Base-by-base conservation (phyloP, 2,329 filamentous ascomycete genomes). In the Acephala macrosclerotiorum region DNA sequence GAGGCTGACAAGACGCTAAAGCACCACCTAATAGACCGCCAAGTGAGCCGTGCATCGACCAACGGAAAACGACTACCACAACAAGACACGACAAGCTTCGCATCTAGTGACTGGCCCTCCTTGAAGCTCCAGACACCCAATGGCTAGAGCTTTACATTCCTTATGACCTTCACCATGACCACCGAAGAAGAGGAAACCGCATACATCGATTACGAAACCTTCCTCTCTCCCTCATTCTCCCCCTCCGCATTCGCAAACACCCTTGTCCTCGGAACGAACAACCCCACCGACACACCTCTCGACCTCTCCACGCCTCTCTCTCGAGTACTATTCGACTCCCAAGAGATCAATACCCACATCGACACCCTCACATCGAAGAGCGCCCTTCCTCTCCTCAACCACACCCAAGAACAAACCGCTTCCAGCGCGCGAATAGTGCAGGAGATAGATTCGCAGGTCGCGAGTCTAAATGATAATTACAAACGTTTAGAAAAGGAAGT, bases 331-430 rank as follows among this genome's bases (percentile, higher is more conserved):
- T 99, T 99, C 80, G 96, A 99, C 79, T 90, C 96, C 2, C 96
- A 98, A 77, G 96, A 98, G 79, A 91, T 99, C 71, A 95, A 98
- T 80, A 97, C 94, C 0, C 94, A 97, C 77, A 97, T 99, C 69
- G 93, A 99, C 78, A 87, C 88, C 3, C 85, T 98, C 47, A 96
- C 95, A 6, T 96, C 94, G 2, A 90, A 91, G 69, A 92, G 90
- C 33, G 94, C 96, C 2, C 81, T 95, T 0, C 92, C 94, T 0
- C 84, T 99, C 33, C 85, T 99, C 22, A 82, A 89, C 35, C 86
- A 97, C 78, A 96, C 94, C 2, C 85, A 89, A 66, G 82, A 87
- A 51, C 92, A 96, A 77, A 91, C 89, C 16, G 84, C 88, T 36
- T 89, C 93, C 1, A 93, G 91, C 71, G 84, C 85, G 60, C 85